A percentile compares a stretch with the other conserved stretches of the same genome.
These are phyloP conservation scores for Colletotrichum siamense DNA, from an alignment of 2,329 filamentous ascomycete genomes.

Conservation along the genomic window DNA sequence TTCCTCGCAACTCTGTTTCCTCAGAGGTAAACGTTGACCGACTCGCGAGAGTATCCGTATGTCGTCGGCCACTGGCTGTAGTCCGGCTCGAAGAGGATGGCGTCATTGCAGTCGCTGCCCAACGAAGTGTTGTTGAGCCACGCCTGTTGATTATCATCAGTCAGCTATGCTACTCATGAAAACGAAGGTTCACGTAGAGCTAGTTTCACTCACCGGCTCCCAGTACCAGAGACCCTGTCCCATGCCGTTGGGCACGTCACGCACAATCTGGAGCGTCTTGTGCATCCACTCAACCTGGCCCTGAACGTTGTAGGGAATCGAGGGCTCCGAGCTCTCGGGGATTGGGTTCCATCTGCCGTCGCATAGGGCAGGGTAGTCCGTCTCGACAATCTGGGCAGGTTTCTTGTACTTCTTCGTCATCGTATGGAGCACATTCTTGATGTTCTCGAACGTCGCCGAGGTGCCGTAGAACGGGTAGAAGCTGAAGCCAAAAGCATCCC, in stretches of 20 bases:
- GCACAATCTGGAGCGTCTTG: conserved; percentile 2
- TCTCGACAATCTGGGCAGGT: conserved; percentile 16
- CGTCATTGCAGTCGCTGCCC: conserved; percentile 16
- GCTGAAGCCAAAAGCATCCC: conserved; percentile 13
- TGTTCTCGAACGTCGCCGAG: conserved; percentile 13
- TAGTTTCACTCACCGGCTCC: background rate
- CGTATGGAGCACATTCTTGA: background rate
- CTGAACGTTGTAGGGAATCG: conserved; percentile 14
- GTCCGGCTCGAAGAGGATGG: conserved; percentile 13
- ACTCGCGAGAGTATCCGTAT: conserved; percentile 6
- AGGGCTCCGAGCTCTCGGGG: conserved; percentile 8
- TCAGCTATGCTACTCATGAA: background rate
- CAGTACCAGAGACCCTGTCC: conserved; percentile 14
- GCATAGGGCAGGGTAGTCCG: conserved; percentile 17
- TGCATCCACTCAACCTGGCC: conserved; percentile 9
- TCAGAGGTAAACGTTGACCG: conserved; percentile 4
- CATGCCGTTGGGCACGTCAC: conserved; percentile 2
- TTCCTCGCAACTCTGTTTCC: background rate
- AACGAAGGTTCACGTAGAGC: background rate
- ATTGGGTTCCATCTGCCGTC: conserved; percentile 16
- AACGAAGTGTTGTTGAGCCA: conserved; percentile 14
- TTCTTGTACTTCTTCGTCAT: conserved; percentile 15
- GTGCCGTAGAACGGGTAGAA: conserved; percentile 21
- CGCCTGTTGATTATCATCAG: background rate
- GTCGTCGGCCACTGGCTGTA: conserved; percentile 15